These are phyloP conservation scores for Nakazawaea ishiwadae DNA, from an alignment of 805 yeast genomes.

Conservation along the genomic window DNA sequence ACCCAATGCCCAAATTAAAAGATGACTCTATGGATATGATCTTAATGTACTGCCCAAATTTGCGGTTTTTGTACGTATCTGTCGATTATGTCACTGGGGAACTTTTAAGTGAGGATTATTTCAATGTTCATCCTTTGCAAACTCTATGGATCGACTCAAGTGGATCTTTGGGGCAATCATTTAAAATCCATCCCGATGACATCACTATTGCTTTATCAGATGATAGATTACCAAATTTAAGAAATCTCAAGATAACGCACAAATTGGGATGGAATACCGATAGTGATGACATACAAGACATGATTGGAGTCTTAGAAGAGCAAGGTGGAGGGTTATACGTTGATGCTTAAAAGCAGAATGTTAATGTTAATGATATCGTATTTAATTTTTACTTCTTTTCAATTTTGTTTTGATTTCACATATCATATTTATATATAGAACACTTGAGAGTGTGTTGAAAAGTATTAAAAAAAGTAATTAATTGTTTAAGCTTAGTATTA, in stretches of 20 bases:
- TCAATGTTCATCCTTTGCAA: slow-evolving; percentile 42
- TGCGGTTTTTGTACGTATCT: slow-evolving; percentile 57
- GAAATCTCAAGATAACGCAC: slow-evolving; percentile 61
- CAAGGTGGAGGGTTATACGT: slow-evolving; percentile 73
- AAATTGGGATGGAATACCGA: slow-evolving; percentile 83
- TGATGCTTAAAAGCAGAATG: slow-evolving; percentile 29
- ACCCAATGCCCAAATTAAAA: slow-evolving; percentile 82
- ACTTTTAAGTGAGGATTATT: slow-evolving; percentile 38
- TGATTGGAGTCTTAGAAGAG: slow-evolving; percentile 67
- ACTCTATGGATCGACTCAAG: slow-evolving; percentile 73
- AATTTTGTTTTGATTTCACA: too few relatives aligned
- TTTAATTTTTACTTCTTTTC: too few relatives aligned
- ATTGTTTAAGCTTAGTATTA: too few relatives aligned
- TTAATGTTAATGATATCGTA: too few relatives aligned
- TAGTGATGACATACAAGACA: slow-evolving; percentile 54
- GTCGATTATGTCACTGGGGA: slow-evolving; percentile 69
- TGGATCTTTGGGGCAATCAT: slow-evolving; percentile 80
- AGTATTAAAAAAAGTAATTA: too few relatives aligned
- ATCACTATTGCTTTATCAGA: slow-evolving; percentile 80
- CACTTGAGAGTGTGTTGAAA: too few relatives aligned
- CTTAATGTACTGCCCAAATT: slow-evolving; percentile 72
- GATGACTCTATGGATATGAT: slow-evolving; percentile 69
- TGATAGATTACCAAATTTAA: slow-evolving; percentile 64
- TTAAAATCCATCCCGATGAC: slow-evolving; percentile 84
- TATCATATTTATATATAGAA: too few relatives aligned